phyloP scores from a whole-genome alignment of 208 protist species.

The Porcisia hertigi region DNA sequence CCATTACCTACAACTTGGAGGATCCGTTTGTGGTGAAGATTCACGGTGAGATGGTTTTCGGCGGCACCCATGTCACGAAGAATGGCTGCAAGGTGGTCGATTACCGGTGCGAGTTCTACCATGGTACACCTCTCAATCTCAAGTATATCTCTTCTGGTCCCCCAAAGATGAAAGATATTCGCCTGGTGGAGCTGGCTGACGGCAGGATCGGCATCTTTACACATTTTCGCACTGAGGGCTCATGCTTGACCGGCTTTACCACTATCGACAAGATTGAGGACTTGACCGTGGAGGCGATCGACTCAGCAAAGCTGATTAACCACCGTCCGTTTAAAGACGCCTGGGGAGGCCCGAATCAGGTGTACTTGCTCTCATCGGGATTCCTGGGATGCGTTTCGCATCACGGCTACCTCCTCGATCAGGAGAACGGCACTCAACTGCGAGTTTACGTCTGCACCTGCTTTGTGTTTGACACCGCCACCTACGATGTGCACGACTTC shows the following conservation, averaged over 20 bases:
- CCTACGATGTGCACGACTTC: conserved; percentile 45
- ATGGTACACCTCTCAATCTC: conserved; percentile 37
- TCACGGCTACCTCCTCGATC: conserved; percentile 50
- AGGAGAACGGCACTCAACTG: conserved; percentile 35
- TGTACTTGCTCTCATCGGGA: conserved; percentile 46
- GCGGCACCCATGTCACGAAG: conserved; percentile 56
- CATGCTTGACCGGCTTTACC: conserved; percentile 55
- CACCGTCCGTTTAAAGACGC: conserved; percentile 53
- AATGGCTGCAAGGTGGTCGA: conserved; percentile 37
- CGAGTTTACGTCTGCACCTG: conserved; percentile 53
- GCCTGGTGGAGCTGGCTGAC: conserved; percentile 49
- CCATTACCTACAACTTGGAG: conserved; percentile 52
- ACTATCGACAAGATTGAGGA: conserved; percentile 55
- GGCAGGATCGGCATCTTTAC: conserved; percentile 62
- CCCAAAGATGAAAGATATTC: conserved; percentile 62
- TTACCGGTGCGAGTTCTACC: conserved; percentile 67
- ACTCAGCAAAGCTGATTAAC: conserved; percentile 57
- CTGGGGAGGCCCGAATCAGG: conserved; percentile 54
- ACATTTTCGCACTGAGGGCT: conserved; percentile 49
- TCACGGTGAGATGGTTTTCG: conserved; percentile 64
- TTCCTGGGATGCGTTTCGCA: conserved; percentile 53
- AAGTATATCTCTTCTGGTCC: conserved; percentile 57
- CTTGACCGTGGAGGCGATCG: conserved; percentile 48
- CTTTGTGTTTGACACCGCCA: conserved; percentile 50
- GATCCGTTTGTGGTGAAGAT: conserved; percentile 65